A percentile compares a stretch with the other conserved stretches of the same genome.
phyloP scores from a whole-genome alignment of 495 filamentous ascomycete genomes.

The Daldinia decipiens region DNA sequence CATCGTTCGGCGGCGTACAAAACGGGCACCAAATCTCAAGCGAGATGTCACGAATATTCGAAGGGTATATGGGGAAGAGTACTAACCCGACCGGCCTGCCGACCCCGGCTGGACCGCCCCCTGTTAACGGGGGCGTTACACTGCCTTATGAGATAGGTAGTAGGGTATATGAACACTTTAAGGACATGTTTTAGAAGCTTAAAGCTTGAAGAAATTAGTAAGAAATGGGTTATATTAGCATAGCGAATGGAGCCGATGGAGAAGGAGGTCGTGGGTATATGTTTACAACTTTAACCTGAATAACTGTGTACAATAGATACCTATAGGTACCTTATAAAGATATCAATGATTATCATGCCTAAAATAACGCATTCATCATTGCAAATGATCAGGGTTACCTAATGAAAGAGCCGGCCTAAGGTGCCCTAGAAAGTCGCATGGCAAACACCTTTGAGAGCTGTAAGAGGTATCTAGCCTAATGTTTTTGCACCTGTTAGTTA shows the following conservation, averaged over 20 bases:
- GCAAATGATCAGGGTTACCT: too few relatives aligned
- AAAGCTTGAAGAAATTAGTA: background rate
- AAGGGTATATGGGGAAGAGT: conserved; percentile 51
- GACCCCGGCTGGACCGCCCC: conserved; percentile 11
- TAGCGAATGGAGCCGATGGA: background rate
- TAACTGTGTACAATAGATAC: background rate
- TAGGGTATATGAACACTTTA: conserved; percentile 48
- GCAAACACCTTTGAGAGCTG: too few relatives aligned
- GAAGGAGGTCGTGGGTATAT: background rate
- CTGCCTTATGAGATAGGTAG: conserved; percentile 29
- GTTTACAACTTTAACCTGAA: background rate
- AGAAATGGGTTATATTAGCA: background rate
- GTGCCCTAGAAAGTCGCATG: too few relatives aligned
- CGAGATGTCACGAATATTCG: conserved; percentile 60
- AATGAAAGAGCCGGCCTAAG: too few relatives aligned
- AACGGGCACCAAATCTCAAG: conserved; percentile 56
- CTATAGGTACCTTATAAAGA: background rate
- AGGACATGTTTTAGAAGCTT: conserved; percentile 45
- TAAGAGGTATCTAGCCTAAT: too few relatives aligned
- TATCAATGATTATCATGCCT: background rate
- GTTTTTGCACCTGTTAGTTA: too few relatives aligned
- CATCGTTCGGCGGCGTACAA: conserved; percentile 30
- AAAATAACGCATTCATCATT: too few relatives aligned
- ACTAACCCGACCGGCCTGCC: conserved; percentile 20
- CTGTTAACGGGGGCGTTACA: conserved; percentile 5